A percentile compares a stretch with the other conserved stretches of the same genome.
phyloP scores from a whole-genome alignment of 2,329 filamentous ascomycete species.

The Claviceps paspali region DNA sequence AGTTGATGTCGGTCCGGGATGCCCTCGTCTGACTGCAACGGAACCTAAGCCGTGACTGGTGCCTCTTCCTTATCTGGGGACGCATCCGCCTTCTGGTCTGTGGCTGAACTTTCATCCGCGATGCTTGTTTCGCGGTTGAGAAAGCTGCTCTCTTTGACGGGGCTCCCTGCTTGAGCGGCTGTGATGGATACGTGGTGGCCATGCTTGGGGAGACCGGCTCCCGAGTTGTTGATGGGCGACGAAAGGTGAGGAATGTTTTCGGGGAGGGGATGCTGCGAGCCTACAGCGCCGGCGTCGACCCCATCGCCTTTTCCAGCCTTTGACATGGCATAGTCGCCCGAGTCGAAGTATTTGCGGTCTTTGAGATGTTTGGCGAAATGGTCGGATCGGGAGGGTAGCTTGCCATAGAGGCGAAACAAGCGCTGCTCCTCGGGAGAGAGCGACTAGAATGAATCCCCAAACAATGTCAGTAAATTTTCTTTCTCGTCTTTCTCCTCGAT shows the following conservation, averaged over 20 bases:
- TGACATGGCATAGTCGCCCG: slow-evolving; percentile 87
- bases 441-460: slow-evolving; percentile 38
- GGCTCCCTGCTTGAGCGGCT: slow-evolving; percentile 52
- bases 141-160: slow-evolving; percentile 81
- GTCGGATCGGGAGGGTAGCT: slow-evolving; percentile 91
- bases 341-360: slow-evolving; percentile 98
- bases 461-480: neutral
- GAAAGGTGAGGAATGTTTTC: slow-evolving; percentile 89
- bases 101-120: slow-evolving; percentile 27
- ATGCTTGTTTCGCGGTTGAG: slow-evolving; percentile 68
- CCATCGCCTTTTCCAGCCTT: slow-evolving; percentile 95
- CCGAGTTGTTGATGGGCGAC: slow-evolving; percentile 40
- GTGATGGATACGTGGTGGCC: slow-evolving; percentile 23
- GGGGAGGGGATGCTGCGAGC: slow-evolving; percentile 84
- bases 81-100: slow-evolving; percentile 1
- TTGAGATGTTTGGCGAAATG: slow-evolving; percentile 96
- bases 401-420: slow-evolving; percentile 93
- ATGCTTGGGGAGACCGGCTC: slow-evolving; percentile 20
- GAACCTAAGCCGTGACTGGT: slow-evolving; percentile 10
- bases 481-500: too few species aligned
- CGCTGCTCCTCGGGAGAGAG: slow-evolving; percentile 90
- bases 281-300: slow-evolving; percentile 83
- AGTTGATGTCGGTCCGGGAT: slow-evolving; percentile 50
- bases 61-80: slow-evolving; percentile 25
- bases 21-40: slow-evolving; percentile 18